phyloP scores from a whole-genome alignment of 176 grass and related monocot species.

The Chrysopogon serrulatus region DNA sequence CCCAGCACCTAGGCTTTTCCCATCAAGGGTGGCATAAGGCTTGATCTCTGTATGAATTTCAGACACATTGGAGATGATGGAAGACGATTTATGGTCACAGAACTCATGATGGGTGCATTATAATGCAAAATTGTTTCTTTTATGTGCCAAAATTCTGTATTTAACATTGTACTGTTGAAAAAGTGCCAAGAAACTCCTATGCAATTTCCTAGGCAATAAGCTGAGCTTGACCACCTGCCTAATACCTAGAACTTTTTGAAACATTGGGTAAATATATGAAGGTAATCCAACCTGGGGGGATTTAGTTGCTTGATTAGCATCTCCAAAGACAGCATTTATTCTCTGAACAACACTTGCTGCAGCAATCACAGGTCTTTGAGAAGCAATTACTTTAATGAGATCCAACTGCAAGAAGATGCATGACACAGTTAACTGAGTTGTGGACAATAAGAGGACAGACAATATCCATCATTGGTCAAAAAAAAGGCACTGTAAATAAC shows the following conservation, averaged over 20 bases:
- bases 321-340: conserved; percentile 59
- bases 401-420: conserved; percentile 64
- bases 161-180: not conserved
- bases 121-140: not conserved
- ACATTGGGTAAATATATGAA: not conserved
- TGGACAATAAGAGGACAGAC: not conserved
- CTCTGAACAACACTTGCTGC: conserved; percentile 74
- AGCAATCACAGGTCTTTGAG: conserved; percentile 78
- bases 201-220: not conserved
- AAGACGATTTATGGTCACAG: not conserved
- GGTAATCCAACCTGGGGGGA: conserved; percentile 56
- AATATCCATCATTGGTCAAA: not conserved
- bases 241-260: not conserved
- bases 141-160: not conserved
- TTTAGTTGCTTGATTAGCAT: conserved; percentile 55
- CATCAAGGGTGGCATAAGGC: not conserved
- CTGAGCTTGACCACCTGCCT: not conserved
- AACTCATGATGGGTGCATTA: not conserved
- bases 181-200: not conserved
- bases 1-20: not conserved
- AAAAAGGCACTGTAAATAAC: not conserved
- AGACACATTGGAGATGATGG: not conserved
- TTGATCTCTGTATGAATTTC: not conserved
- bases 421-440: not conserved
- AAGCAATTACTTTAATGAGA: conserved; percentile 86